These are phyloP conservation scores for Diplocarpon mali DNA, from an alignment of 2,329 filamentous ascomycete species.

Conservation along the genomic window DNA sequence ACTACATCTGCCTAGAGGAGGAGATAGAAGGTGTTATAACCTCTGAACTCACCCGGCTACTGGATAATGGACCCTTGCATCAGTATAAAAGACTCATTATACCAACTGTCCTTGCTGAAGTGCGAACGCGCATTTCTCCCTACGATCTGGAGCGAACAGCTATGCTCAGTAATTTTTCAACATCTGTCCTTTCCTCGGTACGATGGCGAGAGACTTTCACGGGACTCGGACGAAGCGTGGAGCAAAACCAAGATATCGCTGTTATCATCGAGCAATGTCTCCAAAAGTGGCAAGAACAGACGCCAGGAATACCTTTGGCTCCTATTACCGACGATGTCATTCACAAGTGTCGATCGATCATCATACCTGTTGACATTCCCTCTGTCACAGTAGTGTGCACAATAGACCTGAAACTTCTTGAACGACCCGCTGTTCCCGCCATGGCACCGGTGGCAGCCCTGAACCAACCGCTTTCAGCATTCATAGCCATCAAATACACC, in stretches of 20 bases:
- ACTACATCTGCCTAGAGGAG: slow-evolving; percentile 67
- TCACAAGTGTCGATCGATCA: slow-evolving; percentile 50
- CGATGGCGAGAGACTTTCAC: slow-evolving; percentile 40
- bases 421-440: slow-evolving; percentile 27
- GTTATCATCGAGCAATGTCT: slow-evolving; percentile 19
- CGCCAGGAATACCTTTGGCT: slow-evolving; percentile 16
- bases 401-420: slow-evolving; percentile 49
- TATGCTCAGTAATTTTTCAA: slow-evolving; percentile 41
- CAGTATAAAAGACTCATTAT: slow-evolving; percentile 38
- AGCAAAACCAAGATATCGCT: slow-evolving; percentile 21
- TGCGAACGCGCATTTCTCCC: slow-evolving; percentile 34
- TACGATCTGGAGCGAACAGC: slow-evolving; percentile 47
- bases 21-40: slow-evolving; percentile 49
- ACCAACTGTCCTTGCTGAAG: slow-evolving; percentile 33
- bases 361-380: slow-evolving; percentile 85
- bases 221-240: slow-evolving; percentile 33
- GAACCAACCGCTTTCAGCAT: slow-evolving; percentile 55
- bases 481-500: slow-evolving; percentile 51
- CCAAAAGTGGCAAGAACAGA: slow-evolving; percentile 20
- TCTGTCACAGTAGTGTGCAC: slow-evolving; percentile 75
- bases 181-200: slow-evolving; percentile 34
- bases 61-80: slow-evolving; percentile 32
- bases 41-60: slow-evolving; percentile 31
- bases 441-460: slow-evolving; percentile 36
- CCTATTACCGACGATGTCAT: slow-evolving; percentile 19